Base-by-base conservation (phyloP, 495 filamentous ascomycete genomes). In the Aspergillus carlsbadensis region DNA sequence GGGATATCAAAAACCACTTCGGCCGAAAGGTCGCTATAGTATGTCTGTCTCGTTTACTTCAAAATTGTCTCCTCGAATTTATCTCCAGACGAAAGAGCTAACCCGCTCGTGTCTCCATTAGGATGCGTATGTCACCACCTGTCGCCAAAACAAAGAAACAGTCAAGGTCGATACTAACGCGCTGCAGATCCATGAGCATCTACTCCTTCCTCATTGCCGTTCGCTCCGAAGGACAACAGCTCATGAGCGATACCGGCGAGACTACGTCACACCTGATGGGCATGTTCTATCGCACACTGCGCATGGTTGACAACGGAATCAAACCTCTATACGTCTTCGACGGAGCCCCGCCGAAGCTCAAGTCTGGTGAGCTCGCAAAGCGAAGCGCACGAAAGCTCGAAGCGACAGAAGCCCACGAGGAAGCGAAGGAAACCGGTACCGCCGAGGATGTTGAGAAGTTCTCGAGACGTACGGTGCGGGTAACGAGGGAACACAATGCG, bases 301-400 rank as follows among this genome's bases (percentile, higher is more conserved):
- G 94, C 63, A 97, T 98, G 70, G 89, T 98, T 69, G 94, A 98
- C 73, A 97, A 97, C 64, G 94, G 94, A 50, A 97, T 98, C 74
- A 98, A 98, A 66, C 94, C 94, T 0, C 81, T 98, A 63, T 98
- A 94, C 73, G 94, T 98, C 42, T 98, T 98, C 70, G 94, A 98
- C 66, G 94, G 94, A 37, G 90, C 91, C 22, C 94, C 94, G 4
- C 94, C 94, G 3, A 98, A 96, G 64, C 84, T 98, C 53, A 98
- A 98, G 74, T 95, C 90, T 2, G 94, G 94, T 41, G 94, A 98
- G 65, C 75, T 98, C 13, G 94, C 94, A 20, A 95, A 95, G 73
- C 91, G 94, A 51, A 90, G 90, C 63, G 90, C 92, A 58, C 85
- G 94, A 43, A 98, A 97, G 68, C 79, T 87, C 5, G 91, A 96